These are phyloP conservation scores for Mycosphaerella arachidis DNA, from an alignment of 2,329 filamentous ascomycete genomes.

Conservation along the genomic window DNA sequence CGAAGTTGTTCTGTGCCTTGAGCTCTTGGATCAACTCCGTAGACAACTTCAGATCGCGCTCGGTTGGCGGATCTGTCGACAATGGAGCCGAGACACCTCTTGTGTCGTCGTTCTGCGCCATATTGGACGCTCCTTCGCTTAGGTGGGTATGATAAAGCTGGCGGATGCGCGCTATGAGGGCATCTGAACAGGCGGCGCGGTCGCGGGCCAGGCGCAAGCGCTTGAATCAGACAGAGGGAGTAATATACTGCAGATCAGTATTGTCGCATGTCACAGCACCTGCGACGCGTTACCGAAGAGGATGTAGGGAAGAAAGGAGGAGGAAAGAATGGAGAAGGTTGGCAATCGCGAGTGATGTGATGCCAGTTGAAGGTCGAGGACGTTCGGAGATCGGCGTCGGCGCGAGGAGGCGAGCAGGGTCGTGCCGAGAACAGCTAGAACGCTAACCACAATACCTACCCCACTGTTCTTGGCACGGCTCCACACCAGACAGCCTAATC, in stretches of 20 bases:
- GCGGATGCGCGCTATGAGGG: background rate
- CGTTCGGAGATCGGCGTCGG: background rate
- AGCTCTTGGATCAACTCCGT: slow-evolving; percentile 78
- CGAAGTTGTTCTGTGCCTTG: slow-evolving; percentile 86
- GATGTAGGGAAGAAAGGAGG: background rate
- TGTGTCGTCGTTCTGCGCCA: slow-evolving; percentile 17
- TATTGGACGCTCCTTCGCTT: slow-evolving; percentile 3
- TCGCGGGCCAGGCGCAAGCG: background rate
- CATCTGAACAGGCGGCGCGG: background rate
- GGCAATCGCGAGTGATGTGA: background rate
- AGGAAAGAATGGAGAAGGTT: background rate
- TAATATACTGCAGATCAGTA: background rate
- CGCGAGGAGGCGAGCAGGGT: background rate
- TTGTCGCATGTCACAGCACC: background rate
- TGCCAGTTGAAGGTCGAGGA: background rate
- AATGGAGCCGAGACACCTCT: slow-evolving; percentile 53
- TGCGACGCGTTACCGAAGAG: background rate
- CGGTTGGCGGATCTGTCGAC: slow-evolving; percentile 69
- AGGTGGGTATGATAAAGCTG: slow-evolving; percentile 2
- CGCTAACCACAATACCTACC: background rate
- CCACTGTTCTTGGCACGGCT: too few species aligned
- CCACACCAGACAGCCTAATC: too few species aligned
- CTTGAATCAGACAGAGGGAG: background rate
- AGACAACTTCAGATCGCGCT: slow-evolving; percentile 70
- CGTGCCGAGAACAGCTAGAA: background rate